phyloP scores from a whole-genome alignment of 225 moss, liverwort and hornwort genomes.

The Antitrichia curtipendula region DNA sequence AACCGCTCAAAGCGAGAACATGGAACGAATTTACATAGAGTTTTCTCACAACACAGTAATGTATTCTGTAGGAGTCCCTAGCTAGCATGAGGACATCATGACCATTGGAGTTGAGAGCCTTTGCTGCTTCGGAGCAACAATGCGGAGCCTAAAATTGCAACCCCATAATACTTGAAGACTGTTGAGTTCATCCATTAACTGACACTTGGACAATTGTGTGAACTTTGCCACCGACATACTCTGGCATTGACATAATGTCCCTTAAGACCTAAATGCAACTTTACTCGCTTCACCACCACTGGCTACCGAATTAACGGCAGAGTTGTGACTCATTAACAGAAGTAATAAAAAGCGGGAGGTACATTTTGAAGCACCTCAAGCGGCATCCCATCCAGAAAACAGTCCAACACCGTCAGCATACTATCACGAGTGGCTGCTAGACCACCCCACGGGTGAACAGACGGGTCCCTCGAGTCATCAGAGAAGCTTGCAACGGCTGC shows the following conservation, averaged over 20 bases:
- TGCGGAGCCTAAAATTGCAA: not conserved
- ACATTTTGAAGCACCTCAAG: conserved; percentile 99
- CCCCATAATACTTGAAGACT: not conserved
- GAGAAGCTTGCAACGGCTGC: conserved; percentile 49
- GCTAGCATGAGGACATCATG: not conserved
- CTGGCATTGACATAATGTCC: not conserved
- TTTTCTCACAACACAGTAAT: not conserved
- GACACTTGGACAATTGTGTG: not conserved
- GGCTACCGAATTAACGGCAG: not conserved
- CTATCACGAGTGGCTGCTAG: conserved; percentile 94
- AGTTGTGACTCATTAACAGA: not conserved
- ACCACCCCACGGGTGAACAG: conserved; percentile 99
- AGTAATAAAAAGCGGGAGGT: conserved; percentile 47
- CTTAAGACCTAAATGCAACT: not conserved
- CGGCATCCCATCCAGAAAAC: conserved; percentile 97
- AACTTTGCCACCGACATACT: not conserved
- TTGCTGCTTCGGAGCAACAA: not conserved
- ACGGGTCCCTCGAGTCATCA: conserved; percentile 93
- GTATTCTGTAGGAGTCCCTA: not conserved
- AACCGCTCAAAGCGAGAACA: not conserved
- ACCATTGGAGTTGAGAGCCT: not conserved
- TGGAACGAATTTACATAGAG: not conserved
- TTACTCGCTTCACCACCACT: not conserved
- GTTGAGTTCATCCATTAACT: not conserved
- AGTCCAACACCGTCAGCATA: conserved; percentile 98